Conservation (phyloP, 163 green algal species). For the Scenedesmus sp. region DNA sequence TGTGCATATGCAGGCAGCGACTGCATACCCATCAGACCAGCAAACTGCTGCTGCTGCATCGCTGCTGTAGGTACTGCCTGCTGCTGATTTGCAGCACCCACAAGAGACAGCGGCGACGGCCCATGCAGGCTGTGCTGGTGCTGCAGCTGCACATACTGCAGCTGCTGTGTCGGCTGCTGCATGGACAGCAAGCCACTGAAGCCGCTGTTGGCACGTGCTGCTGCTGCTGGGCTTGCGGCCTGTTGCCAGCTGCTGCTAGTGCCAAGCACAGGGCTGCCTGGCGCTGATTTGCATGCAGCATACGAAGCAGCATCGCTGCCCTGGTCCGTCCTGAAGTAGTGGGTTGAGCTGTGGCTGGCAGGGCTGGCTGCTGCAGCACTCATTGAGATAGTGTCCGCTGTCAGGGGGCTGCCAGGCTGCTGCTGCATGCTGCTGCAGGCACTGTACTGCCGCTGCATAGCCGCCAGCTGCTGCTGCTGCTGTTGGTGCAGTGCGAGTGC, state of each 20-base stretch:
- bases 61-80: background rate
- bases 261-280: slow-evolving; percentile 30
- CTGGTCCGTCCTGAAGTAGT: background rate
- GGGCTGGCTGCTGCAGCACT: background rate
- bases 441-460: background rate
- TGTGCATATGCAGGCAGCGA: background rate
- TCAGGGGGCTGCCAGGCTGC: background rate
- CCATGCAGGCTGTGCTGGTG: background rate
- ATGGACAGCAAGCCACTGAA: background rate
- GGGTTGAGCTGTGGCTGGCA: background rate
- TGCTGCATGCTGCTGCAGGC: slow-evolving; percentile 11
- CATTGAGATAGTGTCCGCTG: background rate
- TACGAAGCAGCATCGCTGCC: background rate
- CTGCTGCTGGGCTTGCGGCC: background rate
- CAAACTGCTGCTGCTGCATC: slow-evolving; percentile 11
- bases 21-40: background rate
- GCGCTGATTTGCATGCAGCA: background rate
- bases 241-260: background rate
- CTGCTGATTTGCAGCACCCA: background rate
- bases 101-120: background rate
- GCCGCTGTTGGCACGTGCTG: background rate
- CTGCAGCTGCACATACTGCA: slow-evolving; percentile 7
- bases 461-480: slow-evolving; percentile 22
- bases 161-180: slow-evolving; percentile 4
- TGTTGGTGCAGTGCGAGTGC: slow-evolving; percentile 43